Conservation (phyloP, 352 stramenopile genomes). For the Hyaloperonospora brassicae region DNA sequence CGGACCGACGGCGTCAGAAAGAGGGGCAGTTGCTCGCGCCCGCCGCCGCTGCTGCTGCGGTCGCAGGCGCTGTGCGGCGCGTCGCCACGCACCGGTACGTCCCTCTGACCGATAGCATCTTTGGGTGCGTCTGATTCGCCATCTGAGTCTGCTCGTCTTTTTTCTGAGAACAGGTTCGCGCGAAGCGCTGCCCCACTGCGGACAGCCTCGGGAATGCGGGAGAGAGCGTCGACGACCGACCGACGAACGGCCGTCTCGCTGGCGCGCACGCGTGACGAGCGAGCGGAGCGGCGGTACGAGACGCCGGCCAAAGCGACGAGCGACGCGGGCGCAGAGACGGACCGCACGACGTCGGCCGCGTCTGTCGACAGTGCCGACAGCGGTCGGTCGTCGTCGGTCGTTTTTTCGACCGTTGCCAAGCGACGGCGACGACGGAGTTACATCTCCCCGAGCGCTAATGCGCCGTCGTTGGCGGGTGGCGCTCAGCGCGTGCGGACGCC, state of each 20-base stretch:
- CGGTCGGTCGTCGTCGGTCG: neutral
- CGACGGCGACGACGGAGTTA: slow-evolving; percentile 36
- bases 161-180: too few species aligned
- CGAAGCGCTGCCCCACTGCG: neutral
- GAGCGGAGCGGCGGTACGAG: slow-evolving; percentile 10
- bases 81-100: slow-evolving; percentile 17
- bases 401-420: slow-evolving; percentile 21
- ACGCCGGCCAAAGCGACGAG: slow-evolving; percentile 16
- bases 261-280: slow-evolving; percentile 10
- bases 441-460: slow-evolving; percentile 37
- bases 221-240: neutral
- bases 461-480: slow-evolving; percentile 42
- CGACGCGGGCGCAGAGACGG: neutral
- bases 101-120: neutral
- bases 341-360: slow-evolving; percentile 3
- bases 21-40: slow-evolving; percentile 1
- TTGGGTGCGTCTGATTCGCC: too few species aligned
- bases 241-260: neutral
- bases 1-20: slow-evolving; percentile 30
- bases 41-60: neutral
- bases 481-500: slow-evolving; percentile 56
- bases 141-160: too few species aligned
- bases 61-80: slow-evolving; percentile 1
- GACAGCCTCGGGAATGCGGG: neutral
- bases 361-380: slow-evolving; percentile 1